Evolutionary conservation across 2,329 filamentous ascomycete genomes (phyloP), one percentile per base, ranked within the genome.

Genomic region (Neopestalotiopsis rosae): DNA sequence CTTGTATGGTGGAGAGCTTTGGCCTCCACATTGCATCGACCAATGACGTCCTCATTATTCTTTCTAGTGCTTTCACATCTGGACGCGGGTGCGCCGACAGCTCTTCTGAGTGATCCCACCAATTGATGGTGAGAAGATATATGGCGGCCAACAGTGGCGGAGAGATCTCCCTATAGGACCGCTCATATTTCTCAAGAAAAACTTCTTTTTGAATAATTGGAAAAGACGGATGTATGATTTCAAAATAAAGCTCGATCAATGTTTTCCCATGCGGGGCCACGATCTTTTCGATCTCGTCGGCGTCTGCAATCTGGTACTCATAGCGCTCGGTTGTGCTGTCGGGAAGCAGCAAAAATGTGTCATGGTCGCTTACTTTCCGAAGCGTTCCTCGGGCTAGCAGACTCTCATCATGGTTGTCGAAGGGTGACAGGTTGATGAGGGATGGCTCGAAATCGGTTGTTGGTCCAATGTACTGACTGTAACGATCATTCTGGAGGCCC

Each of bases 81-180:
- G 94, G 94, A 69, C 89, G 89, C 28, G 89, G 88, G 30, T 88
- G 83, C 24, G 84, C 83, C 52, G 89, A 87, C 30, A 95, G 85
- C 28, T 90, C 88, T 20, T 90, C 87, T 71, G 90, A 91, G 71
- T 93, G 87, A 65, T 94, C 90, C 90, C 94, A 96, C 91, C 94
- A 97, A 79, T 95, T 94, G 75, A 97, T 88, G 9, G 94, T 93
- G 30, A 97, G 84, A 30, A 97, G 89, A 76, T 97, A 96, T 74
- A 97, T 90, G 66, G 92, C 92, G 40, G 92, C 93, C 17, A 97
- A 85, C 32, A 96, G 83, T 12, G 92, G 89, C 1, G 94, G 92
- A 14, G 92, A 91, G 76, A 95, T 93, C 73, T 93, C 90, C 67
- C 88, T 88, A 74, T 93, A 89, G 57, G 90, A 90, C 73, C 90